Evolutionary conservation across 1,139 yeast species (phyloP).

Genomic region (Meyerozyma carpophila): DNA sequence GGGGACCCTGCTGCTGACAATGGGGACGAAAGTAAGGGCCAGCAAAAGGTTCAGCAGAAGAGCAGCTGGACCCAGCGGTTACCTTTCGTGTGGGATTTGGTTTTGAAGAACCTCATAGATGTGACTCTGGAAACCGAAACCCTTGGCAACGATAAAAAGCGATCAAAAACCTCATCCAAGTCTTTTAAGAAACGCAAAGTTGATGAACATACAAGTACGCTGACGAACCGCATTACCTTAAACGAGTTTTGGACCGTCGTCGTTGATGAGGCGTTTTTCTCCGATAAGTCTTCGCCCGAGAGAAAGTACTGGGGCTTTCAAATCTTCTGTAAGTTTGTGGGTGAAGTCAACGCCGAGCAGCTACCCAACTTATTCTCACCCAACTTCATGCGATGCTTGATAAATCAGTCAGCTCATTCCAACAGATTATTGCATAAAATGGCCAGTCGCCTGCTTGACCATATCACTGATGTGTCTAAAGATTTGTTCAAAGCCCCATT

Average conservation of each 20-base stretch:
- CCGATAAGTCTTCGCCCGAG: constrained; percentile 75
- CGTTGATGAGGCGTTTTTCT: constrained; percentile 75
- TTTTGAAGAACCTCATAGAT: constrained; percentile 38
- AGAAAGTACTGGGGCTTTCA: constrained; percentile 86
- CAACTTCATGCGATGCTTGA: constrained; percentile 67
- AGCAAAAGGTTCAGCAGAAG: constrained; percentile 36
- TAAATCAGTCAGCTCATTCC: constrained; percentile 69
- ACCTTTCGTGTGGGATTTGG: constrained; percentile 80
- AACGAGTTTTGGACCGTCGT: constrained; percentile 77
- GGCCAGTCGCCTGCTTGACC: constrained; percentile 47
- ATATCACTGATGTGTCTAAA: constrained; percentile 35
- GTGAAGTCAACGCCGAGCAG: constrained; percentile 21
- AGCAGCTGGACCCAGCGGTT: constrained; percentile 75
- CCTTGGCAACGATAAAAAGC: constrained; percentile 24
- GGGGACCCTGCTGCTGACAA: constrained; percentile 31
- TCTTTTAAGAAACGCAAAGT: constrained; percentile 26
- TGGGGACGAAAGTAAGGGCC: constrained; percentile 17
- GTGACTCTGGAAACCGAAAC: constrained; percentile 10
- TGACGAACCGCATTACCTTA: constrained; percentile 31
- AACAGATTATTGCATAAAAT: constrained; percentile 65
- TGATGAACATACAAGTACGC: constrained; percentile 4
- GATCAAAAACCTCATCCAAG: constrained; percentile 24
- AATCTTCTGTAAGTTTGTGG: constrained; percentile 51
- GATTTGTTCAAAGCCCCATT: constrained; percentile 39
- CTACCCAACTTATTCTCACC: constrained; percentile 52